Evolutionary conservation across 2,329 filamentous ascomycete genomes (phyloP), one percentile per base, ranked within the genome.

Genomic region (Penicillium sp.): DNA sequence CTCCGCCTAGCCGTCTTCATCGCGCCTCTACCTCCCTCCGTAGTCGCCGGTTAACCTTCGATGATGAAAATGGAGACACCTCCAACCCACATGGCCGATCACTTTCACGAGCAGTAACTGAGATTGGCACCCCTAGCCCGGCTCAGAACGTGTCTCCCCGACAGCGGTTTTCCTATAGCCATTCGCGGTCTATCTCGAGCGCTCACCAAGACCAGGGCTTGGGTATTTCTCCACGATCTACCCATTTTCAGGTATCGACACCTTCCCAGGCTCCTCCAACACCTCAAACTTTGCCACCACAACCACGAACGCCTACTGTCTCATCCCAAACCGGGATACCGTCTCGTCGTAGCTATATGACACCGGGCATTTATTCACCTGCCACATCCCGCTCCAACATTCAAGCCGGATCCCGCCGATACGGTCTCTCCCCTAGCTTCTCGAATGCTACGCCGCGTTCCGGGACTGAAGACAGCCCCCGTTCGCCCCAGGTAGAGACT

Each of bases 61-160:
- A 77, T 19, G 74, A 77, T 14, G 71, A 73, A 13, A 54, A 59
- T 28, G 57, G 67, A 31, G 68, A 70, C 43, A 69, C 65, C 36
- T 62, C 58, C 42, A 70, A 60, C 28, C 64, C 69, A 3, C 64
- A 65, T 26, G 64, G 53, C 34, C 74, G 76, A 24, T 73, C 77
- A 4, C 56, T 75, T 28, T 75, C 76, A 16, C 68, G 77, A 52
- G 75, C 76, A 24, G 71, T 74, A 67, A 78, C 77, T 24, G 72
- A 79, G 26, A 63, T 73, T 34, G 65, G 66, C 19, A 70, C 63
- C 29, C 64, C 68, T 26, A 62, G 61, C n/a, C 56, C 64, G 9
- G 50, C 60, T 5, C 66, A 68, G 52, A 66, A 66, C 10, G 63
- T 65, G 6, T 62, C 70, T 7, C 65, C 70, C 2, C 68, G 70